A percentile compares a stretch with the other conserved stretches of the same genome.
These are phyloP conservation scores for Solanum hybrid DNA, from an alignment of 305 asterid genomes.

Conservation along the genomic window DNA sequence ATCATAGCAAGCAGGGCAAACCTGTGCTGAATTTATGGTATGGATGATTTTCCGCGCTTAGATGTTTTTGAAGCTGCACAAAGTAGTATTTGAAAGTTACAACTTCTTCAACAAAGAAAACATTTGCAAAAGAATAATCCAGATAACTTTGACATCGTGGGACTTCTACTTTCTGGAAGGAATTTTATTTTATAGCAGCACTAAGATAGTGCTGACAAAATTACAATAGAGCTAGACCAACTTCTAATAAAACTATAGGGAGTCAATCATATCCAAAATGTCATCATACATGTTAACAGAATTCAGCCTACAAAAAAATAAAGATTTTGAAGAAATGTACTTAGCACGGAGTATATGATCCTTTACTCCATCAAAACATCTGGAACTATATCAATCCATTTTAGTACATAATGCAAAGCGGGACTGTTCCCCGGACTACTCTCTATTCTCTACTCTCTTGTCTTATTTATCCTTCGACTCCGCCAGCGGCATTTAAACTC, in stretches of 20 bases:
- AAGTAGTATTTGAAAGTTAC: constrained; percentile 5
- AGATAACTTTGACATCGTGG: neutral
- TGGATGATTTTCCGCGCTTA: constrained; percentile 63
- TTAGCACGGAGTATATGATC: neutral
- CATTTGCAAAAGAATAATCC: neutral
- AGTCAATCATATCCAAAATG: neutral
- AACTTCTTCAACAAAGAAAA: constrained; percentile 9
- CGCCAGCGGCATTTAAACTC: neutral
- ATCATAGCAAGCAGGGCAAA: constrained; percentile 15
- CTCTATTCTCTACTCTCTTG: neutral
- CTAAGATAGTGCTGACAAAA: neutral
- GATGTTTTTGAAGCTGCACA: constrained; percentile 88
- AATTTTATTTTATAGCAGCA: neutral
- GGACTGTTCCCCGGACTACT: neutral
- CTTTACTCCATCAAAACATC: neutral
- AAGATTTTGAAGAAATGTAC: neutral
- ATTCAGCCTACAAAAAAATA: neutral
- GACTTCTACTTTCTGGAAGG: neutral
- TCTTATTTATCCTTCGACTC: neutral
- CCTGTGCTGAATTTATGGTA: constrained; percentile 99
- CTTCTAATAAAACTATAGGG: neutral
- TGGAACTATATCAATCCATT: neutral
- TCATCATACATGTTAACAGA: neutral
- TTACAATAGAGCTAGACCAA: neutral
- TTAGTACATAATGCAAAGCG: neutral